A percentile compares a stretch with the other conserved stretches of the same genome.
Evolutionary conservation across 805 yeast genomes (phyloP).

Genomic region (Kodamaea kaohsiungensis): DNA sequence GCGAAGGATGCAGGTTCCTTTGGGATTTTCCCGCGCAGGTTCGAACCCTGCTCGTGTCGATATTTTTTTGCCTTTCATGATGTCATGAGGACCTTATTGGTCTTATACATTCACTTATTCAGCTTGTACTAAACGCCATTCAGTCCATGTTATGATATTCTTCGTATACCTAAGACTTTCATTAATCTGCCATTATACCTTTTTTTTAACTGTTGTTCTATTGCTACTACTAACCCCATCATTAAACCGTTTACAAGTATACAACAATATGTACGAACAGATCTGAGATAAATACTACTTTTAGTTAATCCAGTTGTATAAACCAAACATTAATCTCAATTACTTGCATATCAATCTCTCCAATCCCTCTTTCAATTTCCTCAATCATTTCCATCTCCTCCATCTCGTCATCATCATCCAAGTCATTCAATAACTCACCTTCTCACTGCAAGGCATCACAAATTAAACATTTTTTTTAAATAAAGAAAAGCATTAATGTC

Average conservation of each 20-base stretch:
- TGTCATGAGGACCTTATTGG: neutral
- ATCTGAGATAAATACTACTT: neutral
- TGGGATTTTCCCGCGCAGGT: conserved; percentile 81
- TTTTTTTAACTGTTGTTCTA: too few species aligned
- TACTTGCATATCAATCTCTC: too few species aligned
- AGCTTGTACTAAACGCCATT: too few species aligned
- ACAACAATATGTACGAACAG: too few species aligned
- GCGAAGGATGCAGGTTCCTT: conserved; percentile 73
- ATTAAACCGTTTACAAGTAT: too few species aligned
- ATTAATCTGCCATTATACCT: too few species aligned
- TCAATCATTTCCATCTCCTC: neutral
- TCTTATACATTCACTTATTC: too few species aligned
- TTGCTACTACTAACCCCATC: too few species aligned
- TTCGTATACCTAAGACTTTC: too few species aligned
- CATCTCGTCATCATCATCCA: conserved; percentile 7
- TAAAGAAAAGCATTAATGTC: neutral
- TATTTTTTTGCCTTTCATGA: conserved; percentile 21
- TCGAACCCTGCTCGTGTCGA: conserved; percentile 78
- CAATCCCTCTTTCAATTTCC: neutral
- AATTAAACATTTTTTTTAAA: neutral
- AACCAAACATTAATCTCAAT: too few species aligned
- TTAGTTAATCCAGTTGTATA: neutral
- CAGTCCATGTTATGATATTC: too few species aligned
- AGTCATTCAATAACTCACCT: neutral
- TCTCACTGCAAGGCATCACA: neutral